A percentile compares a stretch with the other conserved stretches of the same genome.
phyloP scores from a whole-genome alignment of 768 basidiomycete genomes.

The Naematelia encephala region DNA sequence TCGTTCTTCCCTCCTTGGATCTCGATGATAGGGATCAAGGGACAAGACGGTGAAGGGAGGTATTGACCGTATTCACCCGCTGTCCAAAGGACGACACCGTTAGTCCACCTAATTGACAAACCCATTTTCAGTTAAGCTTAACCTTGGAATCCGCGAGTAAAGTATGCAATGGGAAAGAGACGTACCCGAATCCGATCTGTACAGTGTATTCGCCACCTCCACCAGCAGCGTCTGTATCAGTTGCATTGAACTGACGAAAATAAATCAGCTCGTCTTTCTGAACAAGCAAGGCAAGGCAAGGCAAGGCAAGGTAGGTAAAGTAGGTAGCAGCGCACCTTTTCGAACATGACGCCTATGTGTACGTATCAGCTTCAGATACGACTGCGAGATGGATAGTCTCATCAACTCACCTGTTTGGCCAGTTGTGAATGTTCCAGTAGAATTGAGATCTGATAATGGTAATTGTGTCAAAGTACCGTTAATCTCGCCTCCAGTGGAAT shows the following conservation, averaged over 20 bases:
- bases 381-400: not conserved
- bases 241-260: constrained; percentile 65
- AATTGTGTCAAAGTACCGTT: constrained; percentile 66
- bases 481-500: constrained; percentile 79
- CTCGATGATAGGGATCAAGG: constrained; percentile 44
- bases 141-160: too few relatives aligned
- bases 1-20: constrained; percentile 9
- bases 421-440: constrained; percentile 36
- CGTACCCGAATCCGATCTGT: constrained; percentile 56
- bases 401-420: constrained; percentile 17
- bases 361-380: not conserved
- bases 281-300: too few relatives aligned
- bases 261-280: constrained; percentile 2
- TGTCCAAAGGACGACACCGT: constrained; percentile 48
- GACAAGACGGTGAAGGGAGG: constrained; percentile 45
- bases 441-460: constrained; percentile 52
- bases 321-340: constrained; percentile 63
- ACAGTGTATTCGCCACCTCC: constrained; percentile 64
- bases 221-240: constrained; percentile 59
- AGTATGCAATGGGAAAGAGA: too few relatives aligned
- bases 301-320: too few relatives aligned
- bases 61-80: constrained; percentile 49
- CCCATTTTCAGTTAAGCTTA: constrained; percentile 13
- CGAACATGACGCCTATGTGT: constrained; percentile 51
- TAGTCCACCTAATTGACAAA: constrained; percentile 34